Evolutionary conservation across 2,329 filamentous ascomycete species (phyloP).

Genomic region (Cladosporium velox): DNA sequence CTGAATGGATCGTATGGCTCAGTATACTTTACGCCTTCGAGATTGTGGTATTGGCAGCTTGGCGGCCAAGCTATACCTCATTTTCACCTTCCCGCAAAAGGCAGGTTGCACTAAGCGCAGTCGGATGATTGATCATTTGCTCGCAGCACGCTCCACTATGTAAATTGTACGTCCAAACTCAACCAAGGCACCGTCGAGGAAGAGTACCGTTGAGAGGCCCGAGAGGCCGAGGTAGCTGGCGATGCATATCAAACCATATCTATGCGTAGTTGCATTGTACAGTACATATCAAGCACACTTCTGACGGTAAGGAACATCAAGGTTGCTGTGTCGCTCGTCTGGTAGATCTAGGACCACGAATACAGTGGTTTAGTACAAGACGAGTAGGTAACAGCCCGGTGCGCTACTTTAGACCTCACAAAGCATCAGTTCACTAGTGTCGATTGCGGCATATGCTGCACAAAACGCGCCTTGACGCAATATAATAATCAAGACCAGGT

Average conservation of each 20-base stretch:
- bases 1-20: background rate
- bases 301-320: background rate
- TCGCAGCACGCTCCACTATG: background rate
- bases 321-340: background rate
- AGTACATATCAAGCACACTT: background rate
- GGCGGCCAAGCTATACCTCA: conserved; percentile 12
- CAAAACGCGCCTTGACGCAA: background rate
- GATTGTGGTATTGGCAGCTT: conserved; percentile 15
- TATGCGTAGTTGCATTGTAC: background rate
- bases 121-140: background rate
- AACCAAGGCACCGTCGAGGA: background rate
- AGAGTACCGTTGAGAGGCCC: background rate
- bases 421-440: background rate
- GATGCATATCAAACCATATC: background rate
- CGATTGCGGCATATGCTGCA: background rate
- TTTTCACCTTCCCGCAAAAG: conserved; percentile 6
- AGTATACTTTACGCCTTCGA: background rate
- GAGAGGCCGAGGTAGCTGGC: background rate
- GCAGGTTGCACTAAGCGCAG: conserved; percentile 7
- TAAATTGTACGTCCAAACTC: background rate
- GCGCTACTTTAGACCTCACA: background rate
- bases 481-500: background rate
- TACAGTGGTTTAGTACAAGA: background rate
- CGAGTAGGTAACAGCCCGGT: background rate
- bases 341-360: background rate